phyloP scores from a whole-genome alignment of 2,329 filamentous ascomycete species.

The Epichloe typhina region DNA sequence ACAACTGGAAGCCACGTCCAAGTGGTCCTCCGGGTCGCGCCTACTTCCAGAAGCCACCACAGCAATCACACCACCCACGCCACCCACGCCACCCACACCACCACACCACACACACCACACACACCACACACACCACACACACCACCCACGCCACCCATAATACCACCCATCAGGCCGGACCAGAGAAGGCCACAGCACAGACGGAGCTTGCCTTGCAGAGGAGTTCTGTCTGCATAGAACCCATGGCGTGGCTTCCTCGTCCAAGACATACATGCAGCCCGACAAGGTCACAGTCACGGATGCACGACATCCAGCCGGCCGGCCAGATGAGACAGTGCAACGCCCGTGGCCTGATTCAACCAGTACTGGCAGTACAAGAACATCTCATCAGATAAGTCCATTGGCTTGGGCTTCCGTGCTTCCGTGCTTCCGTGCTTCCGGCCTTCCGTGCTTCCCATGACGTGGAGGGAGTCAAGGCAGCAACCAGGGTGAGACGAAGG shows the following conservation, averaged over 20 bases:
- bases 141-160: too few relatives aligned
- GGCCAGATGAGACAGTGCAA: too few relatives aligned
- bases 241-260: background rate
- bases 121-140: too few relatives aligned
- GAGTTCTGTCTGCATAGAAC: background rate
- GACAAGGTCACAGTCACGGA: background rate
- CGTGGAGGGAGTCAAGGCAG: slow-evolving; percentile 1
- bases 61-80: too few relatives aligned
- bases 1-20: background rate
- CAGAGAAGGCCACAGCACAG: background rate
- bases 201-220: background rate
- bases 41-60: too few relatives aligned
- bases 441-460: background rate
- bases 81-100: too few relatives aligned
- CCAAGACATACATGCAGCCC: background rate
- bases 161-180: too few relatives aligned
- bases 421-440: background rate
- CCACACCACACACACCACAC: too few relatives aligned
- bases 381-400: background rate
- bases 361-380: background rate
- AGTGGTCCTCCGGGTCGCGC: background rate
- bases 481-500: background rate
- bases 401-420: background rate
- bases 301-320: background rate
- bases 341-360: background rate